These are phyloP conservation scores for Paraurostyla sp. DNA, from an alignment of 73 alveolate genomes.

Conservation along the genomic window DNA sequence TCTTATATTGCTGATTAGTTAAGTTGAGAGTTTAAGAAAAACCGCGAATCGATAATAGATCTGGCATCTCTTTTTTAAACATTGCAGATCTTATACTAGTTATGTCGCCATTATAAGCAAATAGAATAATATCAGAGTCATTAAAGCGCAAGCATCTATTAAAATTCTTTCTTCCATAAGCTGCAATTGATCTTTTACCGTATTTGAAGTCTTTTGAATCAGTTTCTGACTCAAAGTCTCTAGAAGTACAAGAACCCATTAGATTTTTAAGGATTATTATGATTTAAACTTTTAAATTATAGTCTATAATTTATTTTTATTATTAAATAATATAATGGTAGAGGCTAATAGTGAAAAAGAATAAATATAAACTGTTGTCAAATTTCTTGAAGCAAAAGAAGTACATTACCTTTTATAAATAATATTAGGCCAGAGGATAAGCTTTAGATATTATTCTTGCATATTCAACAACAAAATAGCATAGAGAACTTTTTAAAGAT, in stretches of 20 bases:
- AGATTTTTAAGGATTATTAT: too few species aligned
- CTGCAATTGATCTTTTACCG: too few species aligned
- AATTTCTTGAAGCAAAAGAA: too few species aligned
- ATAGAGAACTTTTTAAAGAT: slow-evolving; percentile 47
- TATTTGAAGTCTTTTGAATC: too few species aligned
- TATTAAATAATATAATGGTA: too few species aligned
- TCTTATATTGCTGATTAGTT: neutral
- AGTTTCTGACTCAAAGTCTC: neutral
- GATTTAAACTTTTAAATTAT: too few species aligned
- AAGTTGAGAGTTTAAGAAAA: neutral
- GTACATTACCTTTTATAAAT: too few species aligned
- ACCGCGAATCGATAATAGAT: slow-evolving; percentile 25
- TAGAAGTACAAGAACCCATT: slow-evolving; percentile 35
- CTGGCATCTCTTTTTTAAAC: slow-evolving; percentile 46
- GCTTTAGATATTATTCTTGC: slow-evolving; percentile 42
- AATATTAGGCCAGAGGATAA: slow-evolving; percentile 1
- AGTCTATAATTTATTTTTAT: too few species aligned
- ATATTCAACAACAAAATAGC: slow-evolving; percentile 20
- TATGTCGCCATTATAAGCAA: slow-evolving; percentile 36
- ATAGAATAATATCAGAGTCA: slow-evolving; percentile 26
- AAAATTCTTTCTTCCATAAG: neutral
- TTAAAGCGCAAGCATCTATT: neutral
- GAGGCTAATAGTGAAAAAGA: too few species aligned
- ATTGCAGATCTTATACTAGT: slow-evolving; percentile 12
- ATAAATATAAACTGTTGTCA: too few species aligned